phyloP scores from a whole-genome alignment of 2,329 filamentous ascomycete genomes.

The Neofusicoccum cordaticola region DNA sequence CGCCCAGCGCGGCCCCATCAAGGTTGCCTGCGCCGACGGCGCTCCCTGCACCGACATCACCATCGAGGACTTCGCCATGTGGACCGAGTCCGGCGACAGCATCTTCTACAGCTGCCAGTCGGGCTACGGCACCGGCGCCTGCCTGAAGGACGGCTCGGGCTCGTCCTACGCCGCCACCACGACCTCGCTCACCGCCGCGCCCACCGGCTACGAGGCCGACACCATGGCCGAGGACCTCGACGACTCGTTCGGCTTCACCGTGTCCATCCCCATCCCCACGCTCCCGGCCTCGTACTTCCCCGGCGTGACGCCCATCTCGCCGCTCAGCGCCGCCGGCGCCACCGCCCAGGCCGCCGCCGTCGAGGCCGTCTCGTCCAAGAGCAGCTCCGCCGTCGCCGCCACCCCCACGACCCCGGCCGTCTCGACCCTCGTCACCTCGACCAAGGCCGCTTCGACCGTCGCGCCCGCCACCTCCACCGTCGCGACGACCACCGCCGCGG shows the following conservation, averaged over 20 bases:
- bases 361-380: neutral
- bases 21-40: constrained; percentile 50
- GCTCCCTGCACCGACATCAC: constrained; percentile 54
- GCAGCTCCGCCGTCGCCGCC: neutral
- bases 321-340: constrained; percentile 16
- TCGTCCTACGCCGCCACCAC: constrained; percentile 29
- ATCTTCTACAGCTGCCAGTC: constrained; percentile 48
- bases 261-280: constrained; percentile 41
- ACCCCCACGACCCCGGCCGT: neutral
- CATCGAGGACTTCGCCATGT: constrained; percentile 53
- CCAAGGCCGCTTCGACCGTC: neutral
- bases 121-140: constrained; percentile 50
- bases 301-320: constrained; percentile 31
- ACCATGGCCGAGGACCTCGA: constrained; percentile 37
- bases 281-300: constrained; percentile 43
- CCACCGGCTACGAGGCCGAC: constrained; percentile 38
- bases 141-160: constrained; percentile 38
- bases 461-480: neutral
- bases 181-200: constrained; percentile 35
- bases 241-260: constrained; percentile 30
- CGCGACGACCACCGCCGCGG: neutral
- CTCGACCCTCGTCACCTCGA: constrained; percentile 1
- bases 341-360: neutral
- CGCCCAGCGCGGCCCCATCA: constrained; percentile 51
- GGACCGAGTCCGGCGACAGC: constrained; percentile 47